These are phyloP conservation scores for Phytophthora syringae DNA, from an alignment of 352 stramenopile species.

Conservation along the genomic window DNA sequence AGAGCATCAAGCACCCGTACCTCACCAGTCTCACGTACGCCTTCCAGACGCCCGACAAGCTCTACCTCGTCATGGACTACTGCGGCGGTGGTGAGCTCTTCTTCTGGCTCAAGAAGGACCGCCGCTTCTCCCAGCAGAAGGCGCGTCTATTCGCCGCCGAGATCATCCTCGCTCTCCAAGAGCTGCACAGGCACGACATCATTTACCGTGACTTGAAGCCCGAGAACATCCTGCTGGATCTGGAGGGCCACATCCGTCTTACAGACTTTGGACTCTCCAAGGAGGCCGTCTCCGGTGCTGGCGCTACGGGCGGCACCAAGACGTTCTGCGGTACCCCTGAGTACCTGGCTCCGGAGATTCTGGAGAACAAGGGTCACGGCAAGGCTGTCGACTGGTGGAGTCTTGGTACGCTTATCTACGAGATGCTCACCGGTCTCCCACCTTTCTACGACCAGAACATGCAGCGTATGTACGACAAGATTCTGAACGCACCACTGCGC, in stretches of 20 bases:
- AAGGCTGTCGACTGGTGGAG: slow-evolving; percentile 92
- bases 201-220: slow-evolving; percentile 98
- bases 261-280: slow-evolving; percentile 97
- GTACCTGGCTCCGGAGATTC: slow-evolving; percentile 95
- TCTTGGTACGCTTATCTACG: slow-evolving; percentile 94
- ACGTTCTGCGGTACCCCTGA: slow-evolving; percentile 95
- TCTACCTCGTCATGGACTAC: slow-evolving; percentile 96
- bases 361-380: slow-evolving; percentile 94
- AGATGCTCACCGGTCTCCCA: slow-evolving; percentile 93
- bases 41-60: slow-evolving; percentile 93
- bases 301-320: slow-evolving; percentile 82
- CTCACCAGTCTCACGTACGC: slow-evolving; percentile 87
- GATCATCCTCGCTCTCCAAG: slow-evolving; percentile 93
- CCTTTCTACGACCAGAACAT: slow-evolving; percentile 96
- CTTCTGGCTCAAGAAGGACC: slow-evolving; percentile 96
- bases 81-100: slow-evolving; percentile 95
- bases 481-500: slow-evolving; percentile 89
- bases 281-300: slow-evolving; percentile 88
- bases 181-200: slow-evolving; percentile 95
- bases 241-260: slow-evolving; percentile 94
- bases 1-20: slow-evolving; percentile 94
- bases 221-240: slow-evolving; percentile 95
- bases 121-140: slow-evolving; percentile 93
- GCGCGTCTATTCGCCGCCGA: slow-evolving; percentile 93
- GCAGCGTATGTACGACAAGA: slow-evolving; percentile 96